Base-by-base conservation (phyloP, 2,329 filamentous ascomycete genomes). In the Hawksworthiomyces lignivorus region DNA sequence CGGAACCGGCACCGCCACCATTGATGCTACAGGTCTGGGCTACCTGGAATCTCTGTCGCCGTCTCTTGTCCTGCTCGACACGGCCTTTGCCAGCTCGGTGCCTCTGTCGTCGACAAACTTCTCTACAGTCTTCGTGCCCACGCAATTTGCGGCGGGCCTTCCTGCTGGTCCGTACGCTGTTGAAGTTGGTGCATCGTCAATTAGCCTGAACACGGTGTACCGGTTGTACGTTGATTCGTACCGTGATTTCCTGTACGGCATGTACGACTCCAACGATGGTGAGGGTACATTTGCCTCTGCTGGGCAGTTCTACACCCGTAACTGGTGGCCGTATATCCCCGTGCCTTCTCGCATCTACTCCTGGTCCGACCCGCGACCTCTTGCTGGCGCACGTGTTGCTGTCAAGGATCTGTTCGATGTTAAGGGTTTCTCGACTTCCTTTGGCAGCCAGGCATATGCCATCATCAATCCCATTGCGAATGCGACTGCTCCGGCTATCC, bases 341-440 rank as follows among this genome's bases (percentile, higher is more conserved):
- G 62, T 65, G 1, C 62, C 63, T 2, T 66, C 63, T 0, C 54
- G 63, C 1, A 54, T 66, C 9, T 65, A 67, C 50, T 49, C 47
- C 22, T 57, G 52, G 53, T 51, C 39, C 4, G 62, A 65, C 33
- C 21, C 52, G 4, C 53, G 59, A 19, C 59, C 61, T 0, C 44
- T 63, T 7, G 59, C 56, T 1, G 61, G 61, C 6, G 43, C 46
- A 6, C 54, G 64, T 2, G 49, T 63, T 11, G 56, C 54, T 1
- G 53, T 63, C 42, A 63, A 64, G 41, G 61, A 63, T 35, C 44
- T 62, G 2, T 63, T 54, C 44, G 55, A 62, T 42, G 49, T 63
- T 28, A 55, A 57, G 39, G 60, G 60, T 4, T 41, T 62, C n/a
- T 30, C 54, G 18, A 63, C 60, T 0, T 55, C 55, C 0, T 56